phyloP scores from a whole-genome alignment of 2,329 filamentous ascomycete species.

The Colletotrichum truncatum region DNA sequence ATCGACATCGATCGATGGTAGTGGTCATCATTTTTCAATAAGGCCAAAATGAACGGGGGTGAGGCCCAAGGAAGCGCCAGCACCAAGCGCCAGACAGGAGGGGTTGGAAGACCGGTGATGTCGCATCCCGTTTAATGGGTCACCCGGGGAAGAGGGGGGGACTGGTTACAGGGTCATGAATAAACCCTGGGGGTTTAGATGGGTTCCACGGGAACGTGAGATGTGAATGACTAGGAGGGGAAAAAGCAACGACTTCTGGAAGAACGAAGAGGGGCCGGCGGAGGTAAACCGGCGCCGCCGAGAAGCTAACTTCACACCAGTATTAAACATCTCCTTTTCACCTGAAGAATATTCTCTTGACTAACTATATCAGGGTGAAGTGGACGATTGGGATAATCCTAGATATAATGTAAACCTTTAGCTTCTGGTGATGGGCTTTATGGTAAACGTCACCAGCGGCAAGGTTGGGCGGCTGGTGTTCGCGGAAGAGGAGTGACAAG shows the following conservation, averaged over 20 bases:
- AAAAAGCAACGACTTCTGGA: too few relatives aligned
- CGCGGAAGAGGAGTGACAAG: background rate
- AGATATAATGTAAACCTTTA: background rate
- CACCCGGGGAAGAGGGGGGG: conserved; percentile 9
- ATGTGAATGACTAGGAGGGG: too few relatives aligned
- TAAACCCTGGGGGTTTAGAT: background rate
- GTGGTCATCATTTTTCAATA: background rate
- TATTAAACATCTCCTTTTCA: too few relatives aligned
- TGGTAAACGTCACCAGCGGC: background rate
- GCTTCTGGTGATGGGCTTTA: background rate
- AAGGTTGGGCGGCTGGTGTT: background rate
- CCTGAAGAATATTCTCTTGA: too few relatives aligned
- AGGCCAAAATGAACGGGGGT: background rate
- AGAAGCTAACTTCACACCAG: too few relatives aligned
- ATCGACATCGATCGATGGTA: background rate
- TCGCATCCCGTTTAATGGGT: conserved; percentile 22
- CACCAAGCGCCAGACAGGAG: too few relatives aligned
- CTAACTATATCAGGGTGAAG: background rate
- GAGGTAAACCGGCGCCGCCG: too few relatives aligned
- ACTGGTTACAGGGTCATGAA: background rate
- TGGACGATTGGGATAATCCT: background rate
- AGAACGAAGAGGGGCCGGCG: too few relatives aligned
- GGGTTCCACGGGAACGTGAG: too few relatives aligned
- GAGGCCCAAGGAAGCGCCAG: background rate
- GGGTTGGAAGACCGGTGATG: background rate